These are phyloP conservation scores for Canna indica DNA, from an alignment of 176 grass and related monocot genomes.

Conservation along the genomic window DNA sequence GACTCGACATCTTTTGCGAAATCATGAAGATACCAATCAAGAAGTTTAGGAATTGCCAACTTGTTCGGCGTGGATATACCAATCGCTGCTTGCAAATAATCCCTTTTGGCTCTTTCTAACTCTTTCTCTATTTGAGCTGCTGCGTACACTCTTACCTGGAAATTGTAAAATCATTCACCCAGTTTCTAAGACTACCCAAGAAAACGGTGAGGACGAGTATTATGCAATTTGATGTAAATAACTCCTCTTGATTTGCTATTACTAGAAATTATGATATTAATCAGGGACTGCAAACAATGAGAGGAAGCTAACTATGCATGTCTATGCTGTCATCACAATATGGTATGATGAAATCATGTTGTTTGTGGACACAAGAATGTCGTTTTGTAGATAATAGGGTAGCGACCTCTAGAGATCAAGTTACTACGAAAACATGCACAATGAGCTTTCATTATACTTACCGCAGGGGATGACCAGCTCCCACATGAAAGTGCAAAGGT, in stretches of 20 bases:
- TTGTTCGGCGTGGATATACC: conserved; percentile 46
- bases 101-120: conserved; percentile 73
- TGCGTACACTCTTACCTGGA: conserved; percentile 84
- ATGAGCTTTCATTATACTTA: conserved; percentile 26
- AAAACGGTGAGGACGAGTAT: too few relatives aligned
- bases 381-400: too few relatives aligned
- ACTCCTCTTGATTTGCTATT: not conserved
- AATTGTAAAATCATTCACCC: not conserved
- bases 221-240: too few relatives aligned
- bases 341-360: not conserved
- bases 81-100: conserved; percentile 69
- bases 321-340: not conserved
- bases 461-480: conserved; percentile 91
- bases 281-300: too few relatives aligned
- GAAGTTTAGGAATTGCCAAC: conserved; percentile 73
- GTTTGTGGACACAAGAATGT: too few relatives aligned
- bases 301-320: too few relatives aligned
- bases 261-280: too few relatives aligned
- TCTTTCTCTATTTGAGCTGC: conserved; percentile 61
- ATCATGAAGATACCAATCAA: conserved; percentile 83
- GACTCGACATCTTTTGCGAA: conserved; percentile 90
- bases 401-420: not conserved
- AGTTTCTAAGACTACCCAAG: not conserved
- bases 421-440: not conserved
- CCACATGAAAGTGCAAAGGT: conserved; percentile 92